phyloP scores from a whole-genome alignment of 352 stramenopile genomes.

The Pythium monospermum region DNA sequence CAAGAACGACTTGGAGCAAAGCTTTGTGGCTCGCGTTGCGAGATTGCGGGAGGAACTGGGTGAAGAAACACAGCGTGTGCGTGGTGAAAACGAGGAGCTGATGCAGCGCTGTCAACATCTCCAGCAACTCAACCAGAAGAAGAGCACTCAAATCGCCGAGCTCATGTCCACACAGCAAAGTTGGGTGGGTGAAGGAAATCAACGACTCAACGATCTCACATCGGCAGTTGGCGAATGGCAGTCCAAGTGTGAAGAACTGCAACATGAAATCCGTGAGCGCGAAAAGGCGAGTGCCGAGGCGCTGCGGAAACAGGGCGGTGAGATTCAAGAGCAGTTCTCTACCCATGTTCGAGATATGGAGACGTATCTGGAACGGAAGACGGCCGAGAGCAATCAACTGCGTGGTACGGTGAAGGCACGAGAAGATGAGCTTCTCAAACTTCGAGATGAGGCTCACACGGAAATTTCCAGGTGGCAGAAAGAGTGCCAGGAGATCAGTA shows the following conservation, averaged over 20 bases:
- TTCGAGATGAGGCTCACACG: slow-evolving; percentile 28
- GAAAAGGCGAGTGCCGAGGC: slow-evolving; percentile 38
- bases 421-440: slow-evolving; percentile 33
- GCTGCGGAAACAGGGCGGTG: slow-evolving; percentile 37
- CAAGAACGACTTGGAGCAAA: slow-evolving; percentile 18
- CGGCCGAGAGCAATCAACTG: slow-evolving; percentile 50
- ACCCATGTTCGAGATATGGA: slow-evolving; percentile 41
- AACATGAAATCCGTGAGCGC: slow-evolving; percentile 42
- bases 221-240: slow-evolving; percentile 22
- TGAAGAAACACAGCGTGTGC: slow-evolving; percentile 15
- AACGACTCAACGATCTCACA: slow-evolving; percentile 8
- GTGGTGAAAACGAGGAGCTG: slow-evolving; percentile 27
- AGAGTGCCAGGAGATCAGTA: slow-evolving; percentile 44
- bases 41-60: slow-evolving; percentile 19
- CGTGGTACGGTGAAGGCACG: slow-evolving; percentile 39
- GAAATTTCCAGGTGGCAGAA: slow-evolving; percentile 45
- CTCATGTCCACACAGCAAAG: slow-evolving; percentile 45
- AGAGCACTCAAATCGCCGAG: slow-evolving; percentile 49
- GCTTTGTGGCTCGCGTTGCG: slow-evolving; percentile 14
- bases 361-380: slow-evolving; percentile 27
- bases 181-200: slow-evolving; percentile 19
- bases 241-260: slow-evolving; percentile 36
- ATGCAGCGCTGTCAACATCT: slow-evolving; percentile 37
- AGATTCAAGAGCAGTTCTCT: slow-evolving; percentile 60
- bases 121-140: slow-evolving; percentile 41